Conservation (phyloP, 2,329 filamentous ascomycete genomes). For the Tympanopsis confertula region DNA sequence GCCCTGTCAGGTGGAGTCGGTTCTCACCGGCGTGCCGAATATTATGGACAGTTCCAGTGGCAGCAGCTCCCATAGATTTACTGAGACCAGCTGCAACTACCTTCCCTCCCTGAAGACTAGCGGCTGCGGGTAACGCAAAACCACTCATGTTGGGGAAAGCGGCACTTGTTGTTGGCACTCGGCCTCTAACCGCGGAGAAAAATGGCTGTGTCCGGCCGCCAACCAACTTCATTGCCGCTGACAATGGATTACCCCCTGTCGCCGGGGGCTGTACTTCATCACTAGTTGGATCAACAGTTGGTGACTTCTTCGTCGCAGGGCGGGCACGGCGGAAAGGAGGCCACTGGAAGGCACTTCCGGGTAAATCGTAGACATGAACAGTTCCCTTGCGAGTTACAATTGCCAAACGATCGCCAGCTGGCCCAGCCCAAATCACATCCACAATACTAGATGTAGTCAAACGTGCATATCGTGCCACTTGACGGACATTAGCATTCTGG, state of each 20-base stretch:
- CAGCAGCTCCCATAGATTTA: slow-evolving; percentile 32
- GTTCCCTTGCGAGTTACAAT: slow-evolving; percentile 53
- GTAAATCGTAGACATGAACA: slow-evolving; percentile 50
- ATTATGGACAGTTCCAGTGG: slow-evolving; percentile 32
- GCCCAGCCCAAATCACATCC: slow-evolving; percentile 46
- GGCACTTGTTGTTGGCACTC: slow-evolving; percentile 27
- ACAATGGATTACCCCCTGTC: slow-evolving; percentile 16
- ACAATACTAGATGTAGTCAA: slow-evolving; percentile 48
- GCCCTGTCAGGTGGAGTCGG: slow-evolving; percentile 26
- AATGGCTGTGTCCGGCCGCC: slow-evolving; percentile 32
- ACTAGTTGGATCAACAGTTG: neutral
- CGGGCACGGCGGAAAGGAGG: slow-evolving; percentile 35
- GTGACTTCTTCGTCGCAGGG: slow-evolving; percentile 12
- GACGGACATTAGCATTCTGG: slow-evolving; percentile 28
- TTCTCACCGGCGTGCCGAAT: slow-evolving; percentile 35
- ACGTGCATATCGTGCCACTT: slow-evolving; percentile 43
- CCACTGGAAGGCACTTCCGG: slow-evolving; percentile 43
- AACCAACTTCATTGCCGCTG: slow-evolving; percentile 31
- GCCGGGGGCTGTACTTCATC: slow-evolving; percentile 9
- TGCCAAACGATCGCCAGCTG: slow-evolving; percentile 41
- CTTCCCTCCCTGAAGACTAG: slow-evolving; percentile 29
- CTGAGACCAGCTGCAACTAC: slow-evolving; percentile 34
- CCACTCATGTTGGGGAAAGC: slow-evolving; percentile 25
- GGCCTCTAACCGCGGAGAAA: slow-evolving; percentile 29
- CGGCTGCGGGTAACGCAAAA: slow-evolving; percentile 27